Conservation (phyloP, 306 rosid species). For the Alnus rubra region DNA sequence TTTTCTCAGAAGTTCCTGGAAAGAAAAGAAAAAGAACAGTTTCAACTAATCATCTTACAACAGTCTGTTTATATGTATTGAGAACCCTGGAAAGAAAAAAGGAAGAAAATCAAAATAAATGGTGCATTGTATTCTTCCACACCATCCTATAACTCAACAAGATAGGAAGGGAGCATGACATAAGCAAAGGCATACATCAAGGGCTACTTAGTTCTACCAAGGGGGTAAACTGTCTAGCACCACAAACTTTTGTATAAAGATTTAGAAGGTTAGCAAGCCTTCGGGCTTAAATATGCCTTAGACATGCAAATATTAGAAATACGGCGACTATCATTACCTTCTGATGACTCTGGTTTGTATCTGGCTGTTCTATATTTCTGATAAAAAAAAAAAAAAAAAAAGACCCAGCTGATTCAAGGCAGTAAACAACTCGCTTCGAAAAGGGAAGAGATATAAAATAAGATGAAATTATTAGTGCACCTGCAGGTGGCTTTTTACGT, state of each 20-base stretch:
- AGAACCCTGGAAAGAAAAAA: constrained; percentile 14
- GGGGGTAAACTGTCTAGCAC: constrained; percentile 8
- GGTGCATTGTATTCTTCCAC: neutral
- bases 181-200: constrained; percentile 9
- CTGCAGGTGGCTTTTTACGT: constrained; percentile 96
- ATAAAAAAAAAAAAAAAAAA: constrained; percentile 24
- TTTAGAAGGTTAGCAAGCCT: constrained; percentile 9
- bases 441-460: constrained; percentile 13
- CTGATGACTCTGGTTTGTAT: constrained; percentile 83
- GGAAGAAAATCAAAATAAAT: constrained; percentile 6
- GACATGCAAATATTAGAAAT: constrained; percentile 23
- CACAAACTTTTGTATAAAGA: constrained; percentile 4
- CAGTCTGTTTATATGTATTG: constrained; percentile 5
- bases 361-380: constrained; percentile 98
- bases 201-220: neutral
- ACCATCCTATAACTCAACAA: neutral
- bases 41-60: constrained; percentile 26
- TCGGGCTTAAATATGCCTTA: neutral
- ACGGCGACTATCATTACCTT: constrained; percentile 54
- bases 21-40: constrained; percentile 29
- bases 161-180: constrained; percentile 1
- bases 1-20: constrained; percentile 66
- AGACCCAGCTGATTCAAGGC: constrained; percentile 8
- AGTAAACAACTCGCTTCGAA: constrained; percentile 24
- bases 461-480: constrained; percentile 33